phyloP scores from a whole-genome alignment of 2,329 filamentous ascomycete genomes.

The Clarireedia hainanense region DNA sequence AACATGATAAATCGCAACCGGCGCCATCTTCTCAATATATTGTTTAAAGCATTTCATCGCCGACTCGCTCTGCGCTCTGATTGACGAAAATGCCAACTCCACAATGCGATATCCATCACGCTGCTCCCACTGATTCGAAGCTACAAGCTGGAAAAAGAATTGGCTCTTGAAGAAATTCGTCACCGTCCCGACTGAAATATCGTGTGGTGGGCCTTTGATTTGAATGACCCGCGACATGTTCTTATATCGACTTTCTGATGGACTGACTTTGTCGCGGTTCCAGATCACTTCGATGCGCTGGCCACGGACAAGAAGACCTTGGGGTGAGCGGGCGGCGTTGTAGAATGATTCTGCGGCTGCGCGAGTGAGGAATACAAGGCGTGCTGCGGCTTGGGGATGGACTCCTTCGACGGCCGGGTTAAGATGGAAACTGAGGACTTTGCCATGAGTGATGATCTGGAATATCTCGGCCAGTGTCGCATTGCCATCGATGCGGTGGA shows the following conservation, averaged over 20 bases:
- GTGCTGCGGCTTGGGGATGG: slow-evolving; percentile 1
- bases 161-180: background rate
- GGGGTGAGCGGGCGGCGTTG: background rate
- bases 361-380: slow-evolving; percentile 11
- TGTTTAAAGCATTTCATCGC: slow-evolving; percentile 1
- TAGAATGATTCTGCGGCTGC: slow-evolving; percentile 8
- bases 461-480: slow-evolving; percentile 11
- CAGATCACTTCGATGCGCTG: background rate
- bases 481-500: slow-evolving; percentile 1
- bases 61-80: slow-evolving; percentile 11
- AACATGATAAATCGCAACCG: background rate
- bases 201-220: background rate
- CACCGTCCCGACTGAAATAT: background rate
- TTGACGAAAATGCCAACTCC: slow-evolving; percentile 10
- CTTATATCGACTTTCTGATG: background rate
- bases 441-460: slow-evolving; percentile 8
- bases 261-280: slow-evolving; percentile 4
- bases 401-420: background rate
- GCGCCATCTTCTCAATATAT: background rate
- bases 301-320: background rate
- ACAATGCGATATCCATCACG: background rate
- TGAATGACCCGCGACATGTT: slow-evolving; percentile 6
- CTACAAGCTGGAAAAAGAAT: slow-evolving; percentile 7
- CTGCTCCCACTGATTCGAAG: background rate
- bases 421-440: slow-evolving; percentile 10